Evolutionary conservation across 2,329 filamentous ascomycete genomes (phyloP), one percentile per base, ranked within the genome.

Genomic region (Phoma sp.): DNA sequence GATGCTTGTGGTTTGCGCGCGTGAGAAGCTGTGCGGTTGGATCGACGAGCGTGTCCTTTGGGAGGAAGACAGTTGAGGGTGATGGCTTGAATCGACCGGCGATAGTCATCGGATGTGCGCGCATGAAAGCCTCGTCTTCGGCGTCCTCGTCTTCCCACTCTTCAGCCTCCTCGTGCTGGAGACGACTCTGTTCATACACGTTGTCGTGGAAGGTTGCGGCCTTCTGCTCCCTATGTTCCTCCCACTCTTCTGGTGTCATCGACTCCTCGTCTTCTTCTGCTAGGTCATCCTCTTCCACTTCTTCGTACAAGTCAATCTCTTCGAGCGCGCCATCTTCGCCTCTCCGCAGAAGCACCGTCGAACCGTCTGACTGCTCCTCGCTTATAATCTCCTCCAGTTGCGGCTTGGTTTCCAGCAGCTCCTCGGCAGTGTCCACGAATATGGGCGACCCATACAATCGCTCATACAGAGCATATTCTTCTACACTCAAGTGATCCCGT

Each of bases 391-490:
- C 76, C 79, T 78, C 42, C 75, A 77, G 63, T 81, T 77, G 62
- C 78, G 75, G 56, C 78, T 82, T 24, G 76, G 71, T 58, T 29
- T 64, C 68, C 45, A 68, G 64, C n/a, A 71, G 61, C 36, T 75
- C 68, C 56, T 77, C 85, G 4, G 86, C 80, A 71, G 89, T 84
- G 52, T 87, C 86, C 37, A 86, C 81, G 57, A 90, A 71, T 1
- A 74, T 50, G 2, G 92, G 91, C 30, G 87, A 80, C 1, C 93
- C 93, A 71, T 95, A 97, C 13, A 96, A 77, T 59, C 91, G 82
- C 68, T 89, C 86, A 73, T 96, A 96, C 0, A 96, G 77, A 42
- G 78, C 79, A 66, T 89, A 87, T 72, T 96, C 92, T 47, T 89
- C 83, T 1, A 82, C 80, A 30, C 80, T 86, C 46, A 97, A 74